Evolutionary conservation across 2,329 filamentous ascomycete genomes (phyloP), one percentile per base, ranked within the genome.

Genomic region (Ophiostoma perfectum): DNA sequence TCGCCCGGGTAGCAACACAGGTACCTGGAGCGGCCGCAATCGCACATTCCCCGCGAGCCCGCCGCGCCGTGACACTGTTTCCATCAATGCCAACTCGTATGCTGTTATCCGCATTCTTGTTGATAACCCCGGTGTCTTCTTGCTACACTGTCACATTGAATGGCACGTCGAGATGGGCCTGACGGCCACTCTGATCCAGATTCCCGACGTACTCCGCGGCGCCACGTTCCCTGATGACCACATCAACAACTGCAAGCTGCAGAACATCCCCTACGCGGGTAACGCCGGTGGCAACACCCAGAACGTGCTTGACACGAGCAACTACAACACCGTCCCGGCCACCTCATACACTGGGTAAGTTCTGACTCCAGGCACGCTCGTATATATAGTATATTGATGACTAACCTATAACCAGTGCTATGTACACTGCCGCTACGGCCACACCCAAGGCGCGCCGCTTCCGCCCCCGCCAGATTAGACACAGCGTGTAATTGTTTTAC

Each of bases 241-340:
- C 73, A 78, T 82, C 72, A 78, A 78, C 36, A 76, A 76, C 47
- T 84, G 82, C 73, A 76, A 78, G 14, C 81, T 78, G 5, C 77
- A 77, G 36, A 79, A 78, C 16, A 80, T 83, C 1, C 82, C 84
- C 0, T 82, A 78, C 1, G 73, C 75, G 11, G 90, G 90, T 0
- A 92, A 92, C 73, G 90, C 90, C 0, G 90, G 86, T 0, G 90
- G 86, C 0, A 90, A 90, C 70, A 86, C 83, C 0, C 72, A 77
- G 1, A 77, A 90, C 69, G 75, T 81, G 3, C 77, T 86, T 2
- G 83, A 90, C 72, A 79, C 85, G 3, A 78, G 74, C 0, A 84
- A 82, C 47, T 81, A 84, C 75, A 82, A 83, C 36, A 81, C 83
- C 0, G 77, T 78, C 0, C 80, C 80, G 41, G 71, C 89, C 9